A percentile compares a stretch with the other conserved stretches of the same genome.
Evolutionary conservation across 257 asterid species (phyloP).

Genomic region (Solanum pimpinellifolium): DNA sequence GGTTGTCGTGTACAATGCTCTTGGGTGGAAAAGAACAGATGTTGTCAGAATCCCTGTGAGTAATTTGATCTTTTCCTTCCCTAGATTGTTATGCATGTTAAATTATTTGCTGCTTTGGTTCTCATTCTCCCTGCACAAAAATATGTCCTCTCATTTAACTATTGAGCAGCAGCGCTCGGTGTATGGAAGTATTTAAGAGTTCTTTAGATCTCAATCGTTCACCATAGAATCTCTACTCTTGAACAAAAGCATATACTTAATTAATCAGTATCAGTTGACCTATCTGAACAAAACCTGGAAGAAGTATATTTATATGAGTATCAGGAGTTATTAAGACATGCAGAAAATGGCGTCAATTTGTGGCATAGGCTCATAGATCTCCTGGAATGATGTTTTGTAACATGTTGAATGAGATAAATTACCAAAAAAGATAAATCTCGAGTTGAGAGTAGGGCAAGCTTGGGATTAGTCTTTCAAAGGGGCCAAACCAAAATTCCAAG

Average conservation of each 20-base stretch:
- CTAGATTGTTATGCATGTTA: not conserved
- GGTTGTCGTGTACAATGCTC: constrained; percentile 73
- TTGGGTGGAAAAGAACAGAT: constrained; percentile 82
- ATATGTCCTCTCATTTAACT: not conserved
- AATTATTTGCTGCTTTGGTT: not conserved
- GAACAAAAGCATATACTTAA: not conserved
- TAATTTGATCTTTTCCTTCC: not conserved
- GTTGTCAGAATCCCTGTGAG: constrained; percentile 88
- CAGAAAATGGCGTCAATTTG: not conserved
- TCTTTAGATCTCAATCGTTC: not conserved
- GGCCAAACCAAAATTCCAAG: not conserved
- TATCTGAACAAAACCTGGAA: not conserved
- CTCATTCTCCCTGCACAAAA: not conserved
- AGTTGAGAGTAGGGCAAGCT: not conserved
- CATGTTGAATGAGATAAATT: not conserved
- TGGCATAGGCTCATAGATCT: not conserved
- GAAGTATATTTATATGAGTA: not conserved
- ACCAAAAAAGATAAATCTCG: not conserved
- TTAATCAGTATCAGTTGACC: not conserved
- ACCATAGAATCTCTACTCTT: not conserved
- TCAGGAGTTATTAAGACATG: not conserved
- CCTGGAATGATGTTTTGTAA: not conserved
- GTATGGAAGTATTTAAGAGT: not conserved
- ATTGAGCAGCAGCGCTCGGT: not conserved
- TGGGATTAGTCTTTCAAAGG: not conserved